A percentile compares a stretch with the other conserved stretches of the same genome.
phyloP scores from a whole-genome alignment of 495 filamentous ascomycete species.

The Aspergillus baeticus region DNA sequence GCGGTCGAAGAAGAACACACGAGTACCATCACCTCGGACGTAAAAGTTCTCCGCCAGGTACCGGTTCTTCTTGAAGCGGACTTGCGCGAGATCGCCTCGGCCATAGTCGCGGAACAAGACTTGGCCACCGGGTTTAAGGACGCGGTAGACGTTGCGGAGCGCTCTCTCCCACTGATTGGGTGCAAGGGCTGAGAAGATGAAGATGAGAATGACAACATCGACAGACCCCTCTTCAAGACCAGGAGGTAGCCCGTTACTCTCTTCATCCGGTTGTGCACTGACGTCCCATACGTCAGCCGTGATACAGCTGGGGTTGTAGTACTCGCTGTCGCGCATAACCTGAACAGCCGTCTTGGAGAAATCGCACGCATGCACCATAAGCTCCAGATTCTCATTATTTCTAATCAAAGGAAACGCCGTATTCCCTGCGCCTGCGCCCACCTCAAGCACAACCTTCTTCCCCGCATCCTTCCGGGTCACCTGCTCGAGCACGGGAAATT shows the following conservation, averaged over 20 bases:
- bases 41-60: slow-evolving; percentile 97
- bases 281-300: slow-evolving; percentile 93
- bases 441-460: slow-evolving; percentile 69
- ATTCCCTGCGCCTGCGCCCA: slow-evolving; percentile 95
- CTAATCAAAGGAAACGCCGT: slow-evolving; percentile 87
- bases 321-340: slow-evolving; percentile 73
- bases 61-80: slow-evolving; percentile 89
- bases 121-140: slow-evolving; percentile 85
- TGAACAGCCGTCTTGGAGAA: slow-evolving; percentile 90
- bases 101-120: slow-evolving; percentile 96
- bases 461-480: slow-evolving; percentile 64
- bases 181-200: slow-evolving; percentile 90
- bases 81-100: slow-evolving; percentile 90
- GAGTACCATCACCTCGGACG: slow-evolving; percentile 88
- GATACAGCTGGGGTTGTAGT: slow-evolving; percentile 63
- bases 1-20: slow-evolving; percentile 95
- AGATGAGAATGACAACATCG: slow-evolving; percentile 90
- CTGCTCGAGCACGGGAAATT: slow-evolving; percentile 80
- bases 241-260: slow-evolving; percentile 58
- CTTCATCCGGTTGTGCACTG: slow-evolving; percentile 48
- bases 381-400: slow-evolving; percentile 72
- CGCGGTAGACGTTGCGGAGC: slow-evolving; percentile 72
- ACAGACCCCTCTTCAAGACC: slow-evolving; percentile 72
- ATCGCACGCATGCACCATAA: slow-evolving; percentile 88
- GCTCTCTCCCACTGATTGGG: slow-evolving; percentile 83